Conservation (phyloP, 2,329 filamentous ascomycete species). For the Neonectria ditissima region DNA sequence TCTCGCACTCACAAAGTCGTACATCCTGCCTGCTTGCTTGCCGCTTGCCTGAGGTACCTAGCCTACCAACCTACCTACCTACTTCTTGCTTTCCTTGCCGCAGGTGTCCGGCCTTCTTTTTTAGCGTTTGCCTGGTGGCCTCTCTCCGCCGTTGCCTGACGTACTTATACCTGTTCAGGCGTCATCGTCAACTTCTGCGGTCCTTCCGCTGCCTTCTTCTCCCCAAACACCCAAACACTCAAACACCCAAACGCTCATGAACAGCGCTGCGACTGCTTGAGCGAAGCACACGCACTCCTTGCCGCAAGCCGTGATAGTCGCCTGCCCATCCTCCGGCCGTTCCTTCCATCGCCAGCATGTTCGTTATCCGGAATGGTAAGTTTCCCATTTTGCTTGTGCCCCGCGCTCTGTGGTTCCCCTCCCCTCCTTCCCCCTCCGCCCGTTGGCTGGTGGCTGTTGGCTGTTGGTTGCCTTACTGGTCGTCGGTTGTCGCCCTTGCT, state of each 20-base stretch:
- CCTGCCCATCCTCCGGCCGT: conserved; percentile 6
- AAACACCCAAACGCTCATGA: neutral
- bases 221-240: conserved; percentile 4
- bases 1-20: neutral
- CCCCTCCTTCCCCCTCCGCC: neutral
- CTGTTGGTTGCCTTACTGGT: too few relatives aligned
- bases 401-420: conserved; percentile 23
- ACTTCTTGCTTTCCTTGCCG: conserved; percentile 6
- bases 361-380: conserved; percentile 55
- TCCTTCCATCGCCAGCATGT: conserved; percentile 47
- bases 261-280: conserved; percentile 21
- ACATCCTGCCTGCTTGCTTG: conserved; percentile 14
- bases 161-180: conserved; percentile 29
- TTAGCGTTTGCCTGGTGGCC: conserved; percentile 29
- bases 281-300: conserved; percentile 2
- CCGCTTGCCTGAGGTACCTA: neutral
- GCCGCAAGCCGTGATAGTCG: conserved; percentile 3
- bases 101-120: neutral
- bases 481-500: neutral
- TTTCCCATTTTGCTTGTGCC: conserved; percentile 30
- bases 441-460: neutral
- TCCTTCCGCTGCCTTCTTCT: conserved; percentile 18
- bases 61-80: conserved; percentile 5
- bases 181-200: conserved; percentile 33
- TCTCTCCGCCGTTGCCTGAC: conserved; percentile 28